phyloP scores from a whole-genome alignment of 495 filamentous ascomycete species.

The Xylaria longipes region DNA sequence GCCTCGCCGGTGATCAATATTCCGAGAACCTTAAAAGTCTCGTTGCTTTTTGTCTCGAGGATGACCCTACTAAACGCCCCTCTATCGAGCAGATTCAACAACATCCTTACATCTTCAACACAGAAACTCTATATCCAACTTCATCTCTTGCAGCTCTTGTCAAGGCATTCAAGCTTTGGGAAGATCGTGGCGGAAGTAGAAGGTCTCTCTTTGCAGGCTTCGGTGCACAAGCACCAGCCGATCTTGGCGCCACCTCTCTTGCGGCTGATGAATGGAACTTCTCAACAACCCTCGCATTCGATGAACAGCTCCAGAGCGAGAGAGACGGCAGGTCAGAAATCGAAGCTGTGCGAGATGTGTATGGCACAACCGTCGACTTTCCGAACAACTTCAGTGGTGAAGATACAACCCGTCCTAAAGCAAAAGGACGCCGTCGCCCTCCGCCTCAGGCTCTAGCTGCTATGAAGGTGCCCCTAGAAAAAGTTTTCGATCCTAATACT shows the following conservation, averaged over 20 bases:
- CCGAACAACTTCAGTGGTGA: conserved; percentile 46
- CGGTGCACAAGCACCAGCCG: conserved; percentile 68
- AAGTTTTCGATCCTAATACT: conserved; percentile 64
- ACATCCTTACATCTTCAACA: conserved; percentile 68
- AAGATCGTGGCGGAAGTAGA: conserved; percentile 80
- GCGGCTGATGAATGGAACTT: conserved; percentile 88
- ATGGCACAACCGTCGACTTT: conserved; percentile 56
- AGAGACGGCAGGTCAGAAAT: conserved; percentile 37
- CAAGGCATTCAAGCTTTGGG: conserved; percentile 84
- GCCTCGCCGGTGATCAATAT: conserved; percentile 78
- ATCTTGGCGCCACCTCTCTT: conserved; percentile 45
- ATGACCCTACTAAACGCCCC: conserved; percentile 76
- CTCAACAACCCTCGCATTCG: conserved; percentile 84
- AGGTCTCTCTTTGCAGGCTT: conserved; percentile 79
- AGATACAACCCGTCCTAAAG: conserved; percentile 51
- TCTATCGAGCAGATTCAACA: conserved; percentile 69
- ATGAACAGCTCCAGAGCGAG: conserved; percentile 61
- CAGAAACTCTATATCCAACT: conserved; percentile 71
- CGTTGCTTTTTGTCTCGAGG: conserved; percentile 79
- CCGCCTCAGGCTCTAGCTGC: conserved; percentile 56
- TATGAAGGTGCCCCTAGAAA: conserved; percentile 56
- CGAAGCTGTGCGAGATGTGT: conserved; percentile 58
- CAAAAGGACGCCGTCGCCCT: conserved; percentile 51
- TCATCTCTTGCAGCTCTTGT: conserved; percentile 74
- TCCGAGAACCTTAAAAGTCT: conserved; percentile 77